Evolutionary conservation across 2,329 filamentous ascomycete species (phyloP), one percentile per base, ranked within the genome.

Genomic region (Alternaria burnsii): DNA sequence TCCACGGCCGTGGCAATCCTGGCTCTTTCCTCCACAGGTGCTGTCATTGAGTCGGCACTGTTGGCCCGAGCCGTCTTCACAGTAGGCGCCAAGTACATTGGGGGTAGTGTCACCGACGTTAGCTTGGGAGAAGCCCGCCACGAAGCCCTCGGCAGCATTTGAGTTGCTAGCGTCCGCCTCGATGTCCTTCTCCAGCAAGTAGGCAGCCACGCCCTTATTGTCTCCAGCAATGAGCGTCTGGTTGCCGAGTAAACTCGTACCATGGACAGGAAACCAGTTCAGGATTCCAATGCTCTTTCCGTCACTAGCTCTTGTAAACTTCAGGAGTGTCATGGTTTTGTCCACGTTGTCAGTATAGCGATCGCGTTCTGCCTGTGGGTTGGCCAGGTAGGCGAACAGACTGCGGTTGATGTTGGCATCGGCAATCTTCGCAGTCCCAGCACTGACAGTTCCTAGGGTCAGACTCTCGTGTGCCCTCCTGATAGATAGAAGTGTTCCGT

Each of bases 151-250:
- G 34, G 88, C 88, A 18, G 72, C 68, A 58, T 72, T 75, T 28
- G 87, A 86, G 14, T 67, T 59, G 24, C 59, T 71, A 1, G 71
- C 65, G 44, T 81, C 83, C 2, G 82, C 79, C 3, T 80, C 76
- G 50, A 90, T 84, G 52, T 86, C 88, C 66, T 90, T 86, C 76
- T 98, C 94, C 54, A 97, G 89, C 12, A 97, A 82, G 74, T 90
- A 91, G 0, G 94, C 91, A 2, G 94, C 94, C 7, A 97, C 92
- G 12, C 94, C 94, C 80, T 98, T 98, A 82, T 98, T 98, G 78
- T 98, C 94, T n/a, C 92, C 94, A 3, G 93, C 89, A 52, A 95
- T 87, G 14, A 97, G 84, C 0, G 93, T 97, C 79, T 97, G 97
- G 80, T 97, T 97, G 55, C 91, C 91, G 24, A 94, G 87, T 78